Base-by-base conservation (phyloP, 179 eudicot genomes). In the Sideroxylon spinosum region DNA sequence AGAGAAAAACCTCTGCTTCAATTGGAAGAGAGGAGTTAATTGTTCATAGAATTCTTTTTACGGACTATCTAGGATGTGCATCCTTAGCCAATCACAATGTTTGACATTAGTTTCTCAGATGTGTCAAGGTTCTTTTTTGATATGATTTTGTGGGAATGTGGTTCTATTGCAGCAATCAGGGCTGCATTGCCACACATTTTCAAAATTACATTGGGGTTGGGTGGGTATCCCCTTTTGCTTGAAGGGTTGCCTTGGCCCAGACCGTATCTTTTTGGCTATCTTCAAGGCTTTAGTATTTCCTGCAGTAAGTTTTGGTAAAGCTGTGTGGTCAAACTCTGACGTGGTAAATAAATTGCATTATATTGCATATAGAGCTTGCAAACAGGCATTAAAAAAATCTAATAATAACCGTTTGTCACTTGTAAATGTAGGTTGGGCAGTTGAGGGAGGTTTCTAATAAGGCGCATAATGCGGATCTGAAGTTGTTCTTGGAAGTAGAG, bases 401-500 rank as follows among this genome's bases (percentile, higher is more conserved):
- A 62, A 37, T 68, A 56, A 50, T 66, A 55, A 79, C 7, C 23
- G 5, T n/a, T 78, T 69, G 52, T 32, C 37, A 65, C 12, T 64
- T 55, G 49, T 46, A 20, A 28, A 32, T 84, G 80, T 81, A 94
- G 98, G 97, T 94, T 78, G 97, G 95, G 59, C 93, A 90, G 83
- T 87, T 94, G 85, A 91, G 93, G 87, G 95, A 88, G 69, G 86
- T 84, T 66, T 89, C 94, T 68, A 90, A 85, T 80, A 91, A 91
- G 81, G 86, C 83, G 59, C 84, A 90, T 67, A 90, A 91, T 82
- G 96, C 91, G 2, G 97, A 92, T 81, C 86, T 94, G 69, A 92
- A 89, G 76, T 82, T 94, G 75, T 89, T 94, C 71, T 79, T 94
- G 85, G 97, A 94, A 91, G 88, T 94, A 50, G 92, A 90, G 79